These are phyloP conservation scores for Coniosporium tulheliwenetii DNA, from an alignment of 2,329 filamentous ascomycete species.

Conservation along the genomic window DNA sequence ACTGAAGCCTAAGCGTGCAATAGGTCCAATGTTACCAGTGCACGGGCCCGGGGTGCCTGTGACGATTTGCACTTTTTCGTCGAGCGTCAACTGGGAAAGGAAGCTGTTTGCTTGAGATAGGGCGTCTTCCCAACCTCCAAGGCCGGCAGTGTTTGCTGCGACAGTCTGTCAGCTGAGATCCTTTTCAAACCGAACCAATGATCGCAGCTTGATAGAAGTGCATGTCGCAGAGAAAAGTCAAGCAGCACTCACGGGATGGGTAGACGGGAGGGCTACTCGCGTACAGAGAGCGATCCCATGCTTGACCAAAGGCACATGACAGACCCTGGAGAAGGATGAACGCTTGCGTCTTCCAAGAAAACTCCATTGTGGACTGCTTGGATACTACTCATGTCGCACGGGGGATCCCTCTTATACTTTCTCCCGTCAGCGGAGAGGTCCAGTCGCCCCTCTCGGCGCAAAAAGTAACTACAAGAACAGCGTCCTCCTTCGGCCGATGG, in stretches of 20 bases:
- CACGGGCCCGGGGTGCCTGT: conserved; percentile 15
- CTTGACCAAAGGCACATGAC: neutral
- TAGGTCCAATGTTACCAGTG: conserved; percentile 15
- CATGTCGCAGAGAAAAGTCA: neutral
- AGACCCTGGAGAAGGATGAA: too few relatives aligned
- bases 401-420: too few relatives aligned
- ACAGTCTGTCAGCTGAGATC: neutral
- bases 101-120: conserved; percentile 6
- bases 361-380: too few relatives aligned
- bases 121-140: conserved; percentile 8
- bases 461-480: too few relatives aligned
- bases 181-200: too few relatives aligned
- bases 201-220: too few relatives aligned
- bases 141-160: conserved; percentile 9
- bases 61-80: conserved; percentile 6
- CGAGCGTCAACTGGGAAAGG: conserved; percentile 5
- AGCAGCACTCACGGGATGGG: conserved; percentile 7
- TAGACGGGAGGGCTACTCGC: conserved; percentile 10
- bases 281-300: conserved; percentile 7
- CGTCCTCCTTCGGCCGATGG: too few relatives aligned
- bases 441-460: too few relatives aligned
- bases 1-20: conserved; percentile 12
- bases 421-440: too few relatives aligned
- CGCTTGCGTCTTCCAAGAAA: too few relatives aligned
- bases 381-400: too few relatives aligned